A percentile compares a stretch with the other conserved stretches of the same genome.
phyloP scores from a whole-genome alignment of 805 yeast genomes.

The Spathaspora passalidarum region DNA sequence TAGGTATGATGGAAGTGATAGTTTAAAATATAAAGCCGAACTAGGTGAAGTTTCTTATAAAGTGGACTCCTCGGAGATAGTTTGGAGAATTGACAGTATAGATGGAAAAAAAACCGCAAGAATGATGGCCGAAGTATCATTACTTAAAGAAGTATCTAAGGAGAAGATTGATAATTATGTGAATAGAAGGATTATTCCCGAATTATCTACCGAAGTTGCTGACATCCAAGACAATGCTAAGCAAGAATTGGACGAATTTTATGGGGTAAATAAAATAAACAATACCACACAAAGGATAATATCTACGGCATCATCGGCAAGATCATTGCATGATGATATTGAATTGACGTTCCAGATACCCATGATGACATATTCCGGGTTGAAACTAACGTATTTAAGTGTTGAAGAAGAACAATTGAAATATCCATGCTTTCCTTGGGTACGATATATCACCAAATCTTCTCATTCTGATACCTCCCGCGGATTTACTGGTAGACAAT shows the following conservation, averaged over 20 bases:
- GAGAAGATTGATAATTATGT: constrained; percentile 6
- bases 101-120: constrained; percentile 55
- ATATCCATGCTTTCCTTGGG: constrained; percentile 79
- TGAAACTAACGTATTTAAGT: constrained; percentile 62
- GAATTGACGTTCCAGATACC: constrained; percentile 32
- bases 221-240: constrained; percentile 25
- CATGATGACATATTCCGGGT: constrained; percentile 60
- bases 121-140: constrained; percentile 54
- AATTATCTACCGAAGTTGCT: not conserved
- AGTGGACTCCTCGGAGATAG: constrained; percentile 62
- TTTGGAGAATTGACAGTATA: constrained; percentile 70
- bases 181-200: not conserved
- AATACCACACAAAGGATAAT: not conserved
- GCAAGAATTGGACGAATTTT: constrained; percentile 27
- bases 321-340: constrained; percentile 18
- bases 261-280: constrained; percentile 25
- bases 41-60: constrained; percentile 69
- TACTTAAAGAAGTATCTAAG: constrained; percentile 10
- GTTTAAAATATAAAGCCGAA: constrained; percentile 68
- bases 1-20: constrained; percentile 11
- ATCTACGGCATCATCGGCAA: not conserved
- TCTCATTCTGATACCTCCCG: not conserved
- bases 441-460: constrained; percentile 47
- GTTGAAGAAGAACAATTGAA: constrained; percentile 60
- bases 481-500: constrained; percentile 5